Evolutionary conservation across 1,139 yeast genomes (phyloP).

Genomic region (Tardiomyces depauwii): DNA sequence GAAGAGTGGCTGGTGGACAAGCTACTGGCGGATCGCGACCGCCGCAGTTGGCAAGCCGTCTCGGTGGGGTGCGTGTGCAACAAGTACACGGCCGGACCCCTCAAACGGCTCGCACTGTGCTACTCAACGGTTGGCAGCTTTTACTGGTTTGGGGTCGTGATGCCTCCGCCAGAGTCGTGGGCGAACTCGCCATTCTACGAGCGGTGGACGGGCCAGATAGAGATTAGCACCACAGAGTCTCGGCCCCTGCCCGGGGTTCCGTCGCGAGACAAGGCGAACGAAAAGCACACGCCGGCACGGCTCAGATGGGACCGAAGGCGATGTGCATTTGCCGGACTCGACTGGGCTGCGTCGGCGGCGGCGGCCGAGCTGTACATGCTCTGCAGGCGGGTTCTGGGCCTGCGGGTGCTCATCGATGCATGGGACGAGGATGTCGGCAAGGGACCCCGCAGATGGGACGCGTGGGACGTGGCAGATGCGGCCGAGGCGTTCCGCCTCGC

Average conservation of each 20-base stretch:
- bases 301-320: neutral
- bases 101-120: neutral
- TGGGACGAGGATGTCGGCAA: too few species aligned
- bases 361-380: neutral
- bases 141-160: neutral
- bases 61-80: neutral
- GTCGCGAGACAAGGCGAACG: too few species aligned
- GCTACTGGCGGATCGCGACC: neutral
- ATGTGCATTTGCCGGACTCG: neutral
- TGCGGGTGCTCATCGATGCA: neutral
- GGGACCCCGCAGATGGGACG: too few species aligned
- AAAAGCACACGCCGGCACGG: neutral
- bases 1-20: neutral
- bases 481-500: too few species aligned
- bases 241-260: too few species aligned
- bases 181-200: too few species aligned
- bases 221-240: too few species aligned
- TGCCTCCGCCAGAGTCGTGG: neutral
- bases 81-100: neutral
- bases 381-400: neutral
- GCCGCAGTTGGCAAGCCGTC: neutral
- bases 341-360: neutral
- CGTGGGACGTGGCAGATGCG: too few species aligned
- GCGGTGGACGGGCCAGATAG: too few species aligned
- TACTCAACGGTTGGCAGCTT: neutral